phyloP scores from a whole-genome alignment of 805 yeast genomes.

The Lipomyces anomalus region DNA sequence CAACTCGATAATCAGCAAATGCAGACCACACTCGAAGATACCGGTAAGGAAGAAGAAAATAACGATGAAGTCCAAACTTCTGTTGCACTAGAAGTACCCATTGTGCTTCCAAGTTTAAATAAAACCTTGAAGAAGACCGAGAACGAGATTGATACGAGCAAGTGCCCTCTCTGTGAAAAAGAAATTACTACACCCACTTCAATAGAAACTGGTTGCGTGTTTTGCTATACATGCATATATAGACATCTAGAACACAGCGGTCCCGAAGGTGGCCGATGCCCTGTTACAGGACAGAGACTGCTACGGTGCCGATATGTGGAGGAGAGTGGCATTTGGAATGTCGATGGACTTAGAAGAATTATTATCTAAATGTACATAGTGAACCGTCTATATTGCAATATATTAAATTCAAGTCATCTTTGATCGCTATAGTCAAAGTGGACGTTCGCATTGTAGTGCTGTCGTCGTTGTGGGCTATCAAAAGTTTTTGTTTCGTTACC shows the following conservation, averaged over 20 bases:
- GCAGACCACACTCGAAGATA: neutral
- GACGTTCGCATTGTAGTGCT: too few relatives aligned
- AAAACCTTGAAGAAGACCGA: conserved; percentile 23
- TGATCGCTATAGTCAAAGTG: too few relatives aligned
- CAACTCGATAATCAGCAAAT: conserved; percentile 6
- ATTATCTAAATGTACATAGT: conserved; percentile 58
- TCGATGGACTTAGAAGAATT: conserved; percentile 59
- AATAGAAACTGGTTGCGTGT: conserved; percentile 86
- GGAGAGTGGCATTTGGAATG: conserved; percentile 57
- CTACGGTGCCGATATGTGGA: conserved; percentile 64
- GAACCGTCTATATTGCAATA: too few relatives aligned
- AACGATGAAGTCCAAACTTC: conserved; percentile 17
- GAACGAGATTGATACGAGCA: conserved; percentile 17
- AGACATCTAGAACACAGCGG: conserved; percentile 48
- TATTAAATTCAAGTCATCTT: too few relatives aligned
- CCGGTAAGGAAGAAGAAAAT: conserved; percentile 17
- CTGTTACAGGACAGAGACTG: conserved; percentile 67
- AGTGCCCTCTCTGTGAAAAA: conserved; percentile 67
- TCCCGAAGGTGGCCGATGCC: conserved; percentile 65
- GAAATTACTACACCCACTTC: conserved; percentile 72
- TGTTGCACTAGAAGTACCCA: conserved; percentile 28
- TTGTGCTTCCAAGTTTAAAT: conserved; percentile 5
- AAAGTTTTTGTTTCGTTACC: too few relatives aligned
- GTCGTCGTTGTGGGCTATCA: too few relatives aligned
- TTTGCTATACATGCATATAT: conserved; percentile 82